phyloP scores from a whole-genome alignment of 2,329 filamentous ascomycete genomes.

The Ophiostoma quercus region DNA sequence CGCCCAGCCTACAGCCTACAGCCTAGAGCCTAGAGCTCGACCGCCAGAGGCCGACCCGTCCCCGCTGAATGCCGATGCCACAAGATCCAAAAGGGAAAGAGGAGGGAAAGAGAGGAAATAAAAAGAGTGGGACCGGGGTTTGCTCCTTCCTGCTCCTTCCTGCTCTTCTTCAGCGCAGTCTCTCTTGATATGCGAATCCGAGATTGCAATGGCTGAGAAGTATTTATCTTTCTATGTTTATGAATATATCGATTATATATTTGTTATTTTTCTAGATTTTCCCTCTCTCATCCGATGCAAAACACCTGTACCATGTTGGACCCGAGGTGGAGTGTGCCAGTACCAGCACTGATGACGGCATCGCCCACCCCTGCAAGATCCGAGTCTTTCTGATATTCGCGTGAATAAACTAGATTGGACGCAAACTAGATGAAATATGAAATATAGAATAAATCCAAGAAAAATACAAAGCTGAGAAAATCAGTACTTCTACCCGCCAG shows the following conservation, averaged over 20 bases:
- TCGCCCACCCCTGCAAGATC: not conserved
- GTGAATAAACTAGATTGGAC: too few relatives aligned
- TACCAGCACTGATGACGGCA: slow-evolving; percentile 3
- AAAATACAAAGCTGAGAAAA: not conserved
- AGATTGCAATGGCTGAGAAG: not conserved
- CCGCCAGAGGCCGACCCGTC: not conserved
- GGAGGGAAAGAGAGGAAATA: not conserved
- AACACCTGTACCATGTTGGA: too few relatives aligned
- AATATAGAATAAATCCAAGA: not conserved
- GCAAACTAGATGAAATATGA: too few relatives aligned
- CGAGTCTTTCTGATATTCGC: not conserved
- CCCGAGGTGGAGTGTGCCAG: too few relatives aligned
- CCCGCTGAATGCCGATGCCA: not conserved
- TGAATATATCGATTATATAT: not conserved
- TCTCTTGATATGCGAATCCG: not conserved
- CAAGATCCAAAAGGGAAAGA: not conserved
- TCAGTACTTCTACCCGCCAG: not conserved
- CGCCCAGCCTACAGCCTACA: too few relatives aligned
- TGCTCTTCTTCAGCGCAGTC: not conserved
- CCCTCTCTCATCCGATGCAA: not conserved
- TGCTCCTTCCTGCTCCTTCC: not conserved
- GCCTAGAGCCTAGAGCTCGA: not conserved
- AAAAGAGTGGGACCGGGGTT: not conserved
- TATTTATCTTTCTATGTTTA: too few relatives aligned
- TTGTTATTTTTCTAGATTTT: not conserved